phyloP scores from a whole-genome alignment of 2,329 filamentous ascomycete genomes.

The Neonectria faginata region DNA sequence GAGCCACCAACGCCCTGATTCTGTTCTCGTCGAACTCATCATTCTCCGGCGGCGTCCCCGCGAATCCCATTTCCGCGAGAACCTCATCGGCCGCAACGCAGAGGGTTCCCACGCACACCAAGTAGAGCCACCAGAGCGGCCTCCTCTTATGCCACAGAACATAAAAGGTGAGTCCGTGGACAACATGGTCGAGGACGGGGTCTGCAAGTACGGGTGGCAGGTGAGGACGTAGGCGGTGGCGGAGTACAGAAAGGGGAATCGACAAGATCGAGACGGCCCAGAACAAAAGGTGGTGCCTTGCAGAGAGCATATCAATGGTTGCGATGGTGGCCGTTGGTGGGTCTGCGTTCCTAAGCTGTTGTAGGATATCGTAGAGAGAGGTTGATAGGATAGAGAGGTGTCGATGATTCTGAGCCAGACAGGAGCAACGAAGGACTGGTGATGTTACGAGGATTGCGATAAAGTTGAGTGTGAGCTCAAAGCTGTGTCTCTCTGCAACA shows the following conservation, averaged over 20 bases:
- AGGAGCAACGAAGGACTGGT: constrained; percentile 1
- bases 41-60: constrained; percentile 13
- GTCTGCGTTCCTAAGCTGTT: neutral
- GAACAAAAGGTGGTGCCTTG: constrained; percentile 31
- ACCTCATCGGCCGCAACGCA: constrained; percentile 21
- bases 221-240: constrained; percentile 11
- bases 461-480: neutral
- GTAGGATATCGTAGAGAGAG: neutral
- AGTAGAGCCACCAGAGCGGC: constrained; percentile 11
- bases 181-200: constrained; percentile 8
- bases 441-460: neutral
- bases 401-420: neutral
- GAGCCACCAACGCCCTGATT: constrained; percentile 22
- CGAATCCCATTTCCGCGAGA: constrained; percentile 18
- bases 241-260: constrained; percentile 13
- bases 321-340: neutral
- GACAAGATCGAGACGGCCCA: constrained; percentile 36
- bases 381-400: neutral
- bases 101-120: constrained; percentile 6
- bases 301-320: constrained; percentile 33
- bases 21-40: neutral
- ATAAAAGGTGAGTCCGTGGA: constrained; percentile 2
- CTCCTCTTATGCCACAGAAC: constrained; percentile 6
- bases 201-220: constrained; percentile 7
- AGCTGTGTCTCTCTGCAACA: neutral